Evolutionary conservation across 768 basidiomycete genomes (phyloP), one percentile per base, ranked within the genome.

Genomic region (Lactarius hatsudake): DNA sequence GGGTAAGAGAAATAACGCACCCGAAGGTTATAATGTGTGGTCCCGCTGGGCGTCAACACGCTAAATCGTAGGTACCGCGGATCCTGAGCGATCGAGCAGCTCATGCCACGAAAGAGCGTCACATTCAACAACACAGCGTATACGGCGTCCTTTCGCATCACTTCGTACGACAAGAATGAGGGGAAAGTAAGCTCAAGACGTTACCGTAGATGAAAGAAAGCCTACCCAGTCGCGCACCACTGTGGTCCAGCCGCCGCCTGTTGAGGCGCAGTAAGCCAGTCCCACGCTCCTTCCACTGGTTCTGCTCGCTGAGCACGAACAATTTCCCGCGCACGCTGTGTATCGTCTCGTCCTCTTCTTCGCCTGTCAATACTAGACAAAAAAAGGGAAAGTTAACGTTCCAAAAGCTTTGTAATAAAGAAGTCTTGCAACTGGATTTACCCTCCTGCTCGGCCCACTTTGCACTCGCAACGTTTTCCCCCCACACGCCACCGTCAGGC

Each of bases 101-200:
- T 82, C 90, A 93, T 93, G 38, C 91, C 91, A 71, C 80, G 79
- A 81, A 93, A 93, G 61, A 93, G 79, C 57, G 87, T 85, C 59
- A 87, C 84, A 71, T 93, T 93, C 54, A 93, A 79, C 64, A 93
- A 73, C 61, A 93, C 76, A 2, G 89, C 81, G 74, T 86, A 88
- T 23, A 93, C 91, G 0, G 90, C 91, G 72, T 93, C 91, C 75
- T 92, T 93, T 68, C 91, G 84, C 90, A 93, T 92, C 23, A 93
- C 91, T 93, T 71, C 65, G 59, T 30, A 54, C 18, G 23, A 30
- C 40, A 13, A 53, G 17, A 32, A 53, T 38, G 3, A 18, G 23
- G 38, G 26, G 26, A 2, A 13, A 17, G 40, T 58, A 36, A 62
- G 26, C 17, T 51, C 38, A 40, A 15, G 40, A 30, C 32, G 54